phyloP scores from a whole-genome alignment of 805 yeast species.

The Cyberlindnera saturnus region DNA sequence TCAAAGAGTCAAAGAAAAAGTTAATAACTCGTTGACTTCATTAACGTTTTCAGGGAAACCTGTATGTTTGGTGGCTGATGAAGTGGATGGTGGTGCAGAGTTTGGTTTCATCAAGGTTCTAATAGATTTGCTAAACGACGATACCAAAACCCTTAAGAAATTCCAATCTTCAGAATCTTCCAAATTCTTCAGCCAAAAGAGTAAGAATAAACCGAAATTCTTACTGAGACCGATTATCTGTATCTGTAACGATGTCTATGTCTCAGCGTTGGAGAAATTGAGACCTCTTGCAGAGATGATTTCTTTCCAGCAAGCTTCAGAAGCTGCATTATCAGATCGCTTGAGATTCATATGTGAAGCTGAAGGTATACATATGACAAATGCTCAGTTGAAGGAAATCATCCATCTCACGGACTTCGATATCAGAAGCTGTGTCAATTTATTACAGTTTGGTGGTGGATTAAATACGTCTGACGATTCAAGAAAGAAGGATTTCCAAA shows the following conservation, averaged over 20 bases:
- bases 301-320: conserved; percentile 54
- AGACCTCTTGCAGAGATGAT: conserved; percentile 71
- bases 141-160: conserved; percentile 42
- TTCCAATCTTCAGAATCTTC: conserved; percentile 22
- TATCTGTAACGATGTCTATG: conserved; percentile 82
- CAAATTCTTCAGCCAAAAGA: conserved; percentile 21
- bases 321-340: conserved; percentile 38
- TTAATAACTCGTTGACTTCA: conserved; percentile 57
- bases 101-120: conserved; percentile 52
- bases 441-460: conserved; percentile 55
- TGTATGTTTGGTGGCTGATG: conserved; percentile 80
- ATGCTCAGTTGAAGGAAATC: conserved; percentile 53
- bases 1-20: conserved; percentile 44
- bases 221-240: conserved; percentile 84
- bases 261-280: conserved; percentile 66
- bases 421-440: conserved; percentile 77
- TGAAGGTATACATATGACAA: conserved; percentile 47
- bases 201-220: conserved; percentile 33
- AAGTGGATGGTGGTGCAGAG: conserved; percentile 77
- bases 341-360: conserved; percentile 44
- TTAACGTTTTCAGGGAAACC: conserved; percentile 68
- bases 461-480: conserved; percentile 16
- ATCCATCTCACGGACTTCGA: conserved; percentile 75
- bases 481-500: conserved; percentile 49
- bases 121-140: conserved; percentile 54